phyloP scores from a whole-genome alignment of 768 basidiomycete genomes.

The Russula virescens region DNA sequence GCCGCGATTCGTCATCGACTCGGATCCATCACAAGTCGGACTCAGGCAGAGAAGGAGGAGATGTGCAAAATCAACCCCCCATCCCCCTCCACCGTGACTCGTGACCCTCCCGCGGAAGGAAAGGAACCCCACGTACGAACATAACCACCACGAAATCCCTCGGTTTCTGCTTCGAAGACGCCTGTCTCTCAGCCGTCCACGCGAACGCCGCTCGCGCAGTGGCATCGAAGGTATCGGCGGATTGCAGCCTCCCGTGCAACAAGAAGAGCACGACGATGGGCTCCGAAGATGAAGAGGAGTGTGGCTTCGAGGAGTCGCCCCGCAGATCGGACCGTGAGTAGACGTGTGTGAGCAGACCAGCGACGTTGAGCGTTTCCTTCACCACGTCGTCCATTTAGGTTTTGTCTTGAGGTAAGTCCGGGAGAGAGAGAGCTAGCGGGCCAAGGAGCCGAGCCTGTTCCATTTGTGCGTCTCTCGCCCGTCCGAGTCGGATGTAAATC shows the following conservation, averaged over 20 bases:
- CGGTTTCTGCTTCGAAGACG: conserved; percentile 21
- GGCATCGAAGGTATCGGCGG: conserved; percentile 30
- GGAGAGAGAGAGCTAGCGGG: too few species aligned
- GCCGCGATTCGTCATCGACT: background rate
- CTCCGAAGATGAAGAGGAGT: background rate
- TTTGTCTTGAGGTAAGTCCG: background rate
- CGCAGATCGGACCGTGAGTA: conserved; percentile 25
- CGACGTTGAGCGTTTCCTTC: conserved; percentile 28
- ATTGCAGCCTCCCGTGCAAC: conserved; percentile 42
- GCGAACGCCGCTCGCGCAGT: conserved; percentile 34
- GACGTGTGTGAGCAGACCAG: conserved; percentile 30
- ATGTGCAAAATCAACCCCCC: too few species aligned
- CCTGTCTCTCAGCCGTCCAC: conserved; percentile 25
- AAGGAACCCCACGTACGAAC: conserved; percentile 33
- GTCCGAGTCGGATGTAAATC: too few species aligned
- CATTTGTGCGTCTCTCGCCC: too few species aligned
- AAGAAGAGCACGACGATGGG: conserved; percentile 38
- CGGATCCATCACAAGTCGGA: too few species aligned
- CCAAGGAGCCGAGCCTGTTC: too few species aligned
- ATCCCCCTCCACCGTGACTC: too few species aligned
- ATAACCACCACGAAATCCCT: conserved; percentile 45
- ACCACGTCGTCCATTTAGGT: conserved; percentile 8
- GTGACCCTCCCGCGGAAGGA: too few species aligned
- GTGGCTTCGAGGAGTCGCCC: background rate
- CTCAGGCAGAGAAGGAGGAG: too few species aligned